Evolutionary conservation across 2,329 filamentous ascomycete species (phyloP).

Genomic region (Fusarium brachygibbosum): DNA sequence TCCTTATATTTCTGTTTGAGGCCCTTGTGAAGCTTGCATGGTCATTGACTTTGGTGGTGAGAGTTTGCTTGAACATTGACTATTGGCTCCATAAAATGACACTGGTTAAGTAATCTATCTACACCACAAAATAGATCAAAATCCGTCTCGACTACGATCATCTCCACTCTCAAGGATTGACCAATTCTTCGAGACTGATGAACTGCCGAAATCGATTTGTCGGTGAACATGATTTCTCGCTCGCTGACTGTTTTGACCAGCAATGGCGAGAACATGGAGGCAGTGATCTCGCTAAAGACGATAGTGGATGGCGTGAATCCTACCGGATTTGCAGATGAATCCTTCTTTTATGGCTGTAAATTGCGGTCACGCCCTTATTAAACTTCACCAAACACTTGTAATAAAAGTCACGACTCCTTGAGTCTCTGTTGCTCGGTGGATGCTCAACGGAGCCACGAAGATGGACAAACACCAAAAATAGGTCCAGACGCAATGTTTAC

Average conservation of each 20-base stretch:
- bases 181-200: not conserved
- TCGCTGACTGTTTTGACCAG: not conserved
- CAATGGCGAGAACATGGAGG: not conserved
- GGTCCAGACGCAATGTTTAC: not conserved
- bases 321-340: not conserved
- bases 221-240: not conserved
- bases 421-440: not conserved
- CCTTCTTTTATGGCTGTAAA: not conserved
- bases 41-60: not conserved
- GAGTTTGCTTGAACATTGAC: not conserved
- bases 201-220: not conserved
- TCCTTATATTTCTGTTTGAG: conserved; percentile 19
- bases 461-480: conserved; percentile 23
- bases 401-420: not conserved
- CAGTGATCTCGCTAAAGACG: conserved; percentile 10
- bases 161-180: not conserved
- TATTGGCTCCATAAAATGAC: not conserved
- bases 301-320: conserved; percentile 8
- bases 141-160: not conserved
- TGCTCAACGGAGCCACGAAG: not conserved
- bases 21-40: not conserved
- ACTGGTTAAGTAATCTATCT: not conserved
- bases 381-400: not conserved
- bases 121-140: not conserved
- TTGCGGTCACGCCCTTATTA: not conserved